phyloP scores from a whole-genome alignment of 768 basidiomycete species.

The Boletellus ananas region DNA sequence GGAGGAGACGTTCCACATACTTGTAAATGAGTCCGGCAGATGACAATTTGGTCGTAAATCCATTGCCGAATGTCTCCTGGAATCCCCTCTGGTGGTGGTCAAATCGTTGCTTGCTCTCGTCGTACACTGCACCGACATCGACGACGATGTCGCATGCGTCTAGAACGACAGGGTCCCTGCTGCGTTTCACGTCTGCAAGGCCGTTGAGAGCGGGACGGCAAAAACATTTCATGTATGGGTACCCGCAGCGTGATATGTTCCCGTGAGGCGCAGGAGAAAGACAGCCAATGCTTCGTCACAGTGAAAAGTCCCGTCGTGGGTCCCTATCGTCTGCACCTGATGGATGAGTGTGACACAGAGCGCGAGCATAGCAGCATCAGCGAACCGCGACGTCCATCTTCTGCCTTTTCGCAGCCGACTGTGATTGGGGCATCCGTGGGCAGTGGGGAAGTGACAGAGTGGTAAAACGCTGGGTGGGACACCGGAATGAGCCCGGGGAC shows the following conservation, averaged over 20 bases:
- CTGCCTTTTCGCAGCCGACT: conserved; percentile 36
- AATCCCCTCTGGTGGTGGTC: conserved; percentile 98
- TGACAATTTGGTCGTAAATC: conserved; percentile 83
- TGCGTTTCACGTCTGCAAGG: conserved; percentile 58
- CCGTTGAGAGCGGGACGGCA: conserved; percentile 1
- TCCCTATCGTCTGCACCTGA: conserved; percentile 69
- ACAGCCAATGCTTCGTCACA: conserved; percentile 97
- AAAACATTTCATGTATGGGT: conserved; percentile 13
- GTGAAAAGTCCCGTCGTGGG: conserved; percentile 94
- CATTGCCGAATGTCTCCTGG: conserved; percentile 82
- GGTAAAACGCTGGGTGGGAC: background rate
- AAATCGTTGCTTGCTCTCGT: conserved; percentile 71
- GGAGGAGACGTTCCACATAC: conserved; percentile 40
- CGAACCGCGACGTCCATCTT: conserved; percentile 43
- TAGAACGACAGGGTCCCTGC: conserved; percentile 65
- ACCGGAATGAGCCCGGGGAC: background rate
- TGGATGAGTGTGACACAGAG: background rate
- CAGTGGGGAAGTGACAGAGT: background rate
- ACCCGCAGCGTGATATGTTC: conserved; percentile 75
- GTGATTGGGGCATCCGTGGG: conserved; percentile 20
- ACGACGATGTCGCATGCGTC: conserved; percentile 90
- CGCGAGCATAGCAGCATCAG: conserved; percentile 5
- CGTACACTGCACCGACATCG: conserved; percentile 93
- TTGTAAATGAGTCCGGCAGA: conserved; percentile 96
- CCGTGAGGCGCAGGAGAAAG: conserved; percentile 77